A percentile compares a stretch with the other conserved stretches of the same genome.
phyloP scores from a whole-genome alignment of 2,329 filamentous ascomycete species.

The Fusarium heterosporum region DNA sequence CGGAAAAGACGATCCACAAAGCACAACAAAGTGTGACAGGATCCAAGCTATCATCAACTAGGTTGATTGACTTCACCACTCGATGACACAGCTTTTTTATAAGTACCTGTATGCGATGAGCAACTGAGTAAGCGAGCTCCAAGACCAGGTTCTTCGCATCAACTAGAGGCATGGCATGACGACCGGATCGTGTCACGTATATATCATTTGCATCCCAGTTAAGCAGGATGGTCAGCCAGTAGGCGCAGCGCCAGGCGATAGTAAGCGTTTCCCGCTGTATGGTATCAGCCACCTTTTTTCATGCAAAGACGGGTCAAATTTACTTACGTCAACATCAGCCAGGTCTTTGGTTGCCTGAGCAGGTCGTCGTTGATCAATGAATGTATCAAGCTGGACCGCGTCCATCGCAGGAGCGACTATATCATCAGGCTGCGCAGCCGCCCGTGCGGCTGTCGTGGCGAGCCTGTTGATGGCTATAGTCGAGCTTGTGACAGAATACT shows the following conservation, averaged over 20 bases:
- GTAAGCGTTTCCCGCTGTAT: not conserved
- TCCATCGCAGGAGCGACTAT: not conserved
- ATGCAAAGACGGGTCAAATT: no score
- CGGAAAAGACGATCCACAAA: not conserved
- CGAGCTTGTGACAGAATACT: not conserved
- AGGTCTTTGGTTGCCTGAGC: not conserved
- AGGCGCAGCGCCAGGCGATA: not conserved
- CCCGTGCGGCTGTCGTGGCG: not conserved
- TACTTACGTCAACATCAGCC: not conserved
- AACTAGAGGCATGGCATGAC: not conserved
- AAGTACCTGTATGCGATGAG: slow-evolving; percentile 1
- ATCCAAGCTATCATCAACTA: not conserved
- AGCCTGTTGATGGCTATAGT: not conserved
- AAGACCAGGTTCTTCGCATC: not conserved
- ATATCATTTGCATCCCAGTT: not conserved
- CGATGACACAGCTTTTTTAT: slow-evolving; percentile 1
- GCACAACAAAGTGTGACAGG: not conserved
- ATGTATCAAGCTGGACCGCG: not conserved
- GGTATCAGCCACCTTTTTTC: not conserved
- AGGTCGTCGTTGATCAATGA: not conserved
- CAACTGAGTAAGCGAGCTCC: not conserved
- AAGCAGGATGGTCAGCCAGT: not conserved
- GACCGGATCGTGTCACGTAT: not conserved
- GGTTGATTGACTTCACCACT: not conserved
- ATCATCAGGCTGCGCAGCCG: not conserved